Evolutionary conservation across 768 basidiomycete species (phyloP), one percentile per base, ranked within the genome.

Genomic region (Boletus rubroflammeus): DNA sequence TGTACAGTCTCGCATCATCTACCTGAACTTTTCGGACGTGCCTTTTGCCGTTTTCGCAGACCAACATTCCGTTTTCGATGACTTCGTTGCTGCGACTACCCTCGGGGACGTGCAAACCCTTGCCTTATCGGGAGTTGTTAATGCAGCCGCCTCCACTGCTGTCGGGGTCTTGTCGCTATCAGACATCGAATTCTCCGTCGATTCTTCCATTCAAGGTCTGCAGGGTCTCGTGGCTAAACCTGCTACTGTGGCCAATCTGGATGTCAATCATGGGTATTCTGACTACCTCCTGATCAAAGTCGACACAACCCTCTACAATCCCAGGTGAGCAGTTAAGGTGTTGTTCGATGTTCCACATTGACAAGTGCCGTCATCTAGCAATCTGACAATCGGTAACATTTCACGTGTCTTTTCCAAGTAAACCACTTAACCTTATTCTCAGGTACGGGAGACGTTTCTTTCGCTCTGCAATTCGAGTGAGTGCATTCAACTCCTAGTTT

Each of bases 231-330:
- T 78, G 56, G 72, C 81, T 28, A 78, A 75, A 54, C 85, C 85
- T 10, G 79, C 81, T 2, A 74, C 74, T 3, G 78, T 89, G 14
- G 73, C 72, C 38, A 73, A 78, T 57, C 70, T 89, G 47, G 85
- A 88, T 56, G 85, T 88, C 28, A 80, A 78, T 38, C 85, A 82
- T 49, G 87, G 87, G 7, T 88, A 80, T 72, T 54, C 80, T 0
- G 78, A 84, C 62, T 83, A 76, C 65, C 73, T 90, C n/a, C 74
- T 88, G 47, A 88, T 90, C 71, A 86, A 77, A 61, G 81, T 81
- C 13, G 72, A 80, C 40, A 81, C 82, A 19, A 72, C 75, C 1
- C 68, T 88, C 23, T 85, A 80, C 65, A 88, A 88, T 54, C 86
- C 87, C 13, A 86, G 81, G 81, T 81, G 58, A 57, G 71, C 47